These are phyloP conservation scores for Parasitella parasitica DNA, from an alignment of 371 early-diverging fungal genomes.

Conservation along the genomic window DNA sequence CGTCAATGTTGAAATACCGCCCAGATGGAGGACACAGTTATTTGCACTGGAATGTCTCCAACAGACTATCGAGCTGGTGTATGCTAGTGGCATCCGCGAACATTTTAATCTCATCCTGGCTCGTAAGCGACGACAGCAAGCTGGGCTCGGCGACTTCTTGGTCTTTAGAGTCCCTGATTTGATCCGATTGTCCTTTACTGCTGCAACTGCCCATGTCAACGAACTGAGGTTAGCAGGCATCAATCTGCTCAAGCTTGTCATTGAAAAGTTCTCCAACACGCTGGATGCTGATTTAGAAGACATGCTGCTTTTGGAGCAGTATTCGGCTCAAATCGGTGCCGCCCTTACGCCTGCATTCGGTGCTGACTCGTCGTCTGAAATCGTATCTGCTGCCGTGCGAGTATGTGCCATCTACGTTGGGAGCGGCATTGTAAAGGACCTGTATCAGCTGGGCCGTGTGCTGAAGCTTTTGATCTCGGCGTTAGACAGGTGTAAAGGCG, in stretches of 20 bases:
- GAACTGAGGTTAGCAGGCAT: slow-evolving; percentile 82
- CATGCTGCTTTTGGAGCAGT: slow-evolving; percentile 81
- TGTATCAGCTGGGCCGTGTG: slow-evolving; percentile 73
- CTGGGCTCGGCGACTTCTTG: slow-evolving; percentile 68
- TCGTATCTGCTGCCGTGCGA: slow-evolving; percentile 77
- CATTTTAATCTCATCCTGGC: slow-evolving; percentile 75
- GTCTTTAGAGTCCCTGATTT: slow-evolving; percentile 79
- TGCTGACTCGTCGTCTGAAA: slow-evolving; percentile 74
- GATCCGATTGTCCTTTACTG: slow-evolving; percentile 83
- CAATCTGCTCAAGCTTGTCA: slow-evolving; percentile 66
- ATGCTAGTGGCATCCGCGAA: slow-evolving; percentile 57
- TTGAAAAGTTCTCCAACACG: slow-evolving; percentile 67
- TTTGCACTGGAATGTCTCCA: slow-evolving; percentile 81
- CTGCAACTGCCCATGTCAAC: slow-evolving; percentile 80
- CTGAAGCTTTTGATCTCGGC: slow-evolving; percentile 70
- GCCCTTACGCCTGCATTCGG: slow-evolving; percentile 88
- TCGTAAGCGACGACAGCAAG: slow-evolving; percentile 54
- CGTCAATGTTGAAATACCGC: slow-evolving; percentile 65
- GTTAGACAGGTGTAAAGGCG: slow-evolving; percentile 71
- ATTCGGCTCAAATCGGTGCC: slow-evolving; percentile 88
- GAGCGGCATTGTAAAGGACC: slow-evolving; percentile 80
- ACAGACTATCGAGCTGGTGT: slow-evolving; percentile 61
- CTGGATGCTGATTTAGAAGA: slow-evolving; percentile 83
- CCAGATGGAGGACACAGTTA: slow-evolving; percentile 86
- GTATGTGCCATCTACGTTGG: slow-evolving; percentile 85